phyloP scores from a whole-genome alignment of 176 grass and related monocot species.

The Melocanna baccifera region DNA sequence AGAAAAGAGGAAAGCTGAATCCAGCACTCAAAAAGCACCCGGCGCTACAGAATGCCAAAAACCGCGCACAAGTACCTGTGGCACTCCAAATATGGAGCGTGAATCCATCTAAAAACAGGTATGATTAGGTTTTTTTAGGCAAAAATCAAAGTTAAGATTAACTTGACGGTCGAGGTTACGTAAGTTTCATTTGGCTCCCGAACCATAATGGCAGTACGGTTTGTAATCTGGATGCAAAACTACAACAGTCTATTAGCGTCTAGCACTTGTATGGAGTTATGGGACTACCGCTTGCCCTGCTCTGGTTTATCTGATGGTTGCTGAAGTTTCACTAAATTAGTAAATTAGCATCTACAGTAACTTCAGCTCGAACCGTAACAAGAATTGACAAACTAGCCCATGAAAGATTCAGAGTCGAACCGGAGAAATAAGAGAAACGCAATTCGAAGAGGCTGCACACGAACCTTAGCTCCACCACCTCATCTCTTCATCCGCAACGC shows the following conservation, averaged over 20 bases:
- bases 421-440: background rate
- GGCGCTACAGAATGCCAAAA: background rate
- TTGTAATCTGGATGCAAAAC: background rate
- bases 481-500: background rate
- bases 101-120: background rate
- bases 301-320: background rate
- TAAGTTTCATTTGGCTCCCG: background rate
- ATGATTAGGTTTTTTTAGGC: background rate
- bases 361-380: background rate
- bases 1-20: slow-evolving; percentile 6
- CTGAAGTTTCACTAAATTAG: background rate
- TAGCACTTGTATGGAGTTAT: background rate
- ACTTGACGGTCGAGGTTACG: background rate
- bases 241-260: background rate
- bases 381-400: background rate
- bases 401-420: background rate
- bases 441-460: background rate
- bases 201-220: background rate
- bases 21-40: background rate
- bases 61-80: background rate
- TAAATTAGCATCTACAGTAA: too few relatives aligned
- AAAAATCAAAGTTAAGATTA: too few relatives aligned
- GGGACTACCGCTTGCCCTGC: background rate
- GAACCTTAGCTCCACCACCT: slow-evolving; percentile 5
- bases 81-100: background rate